Base-by-base conservation (phyloP, 305 asterid genomes). In the Fraxinus platypoda region DNA sequence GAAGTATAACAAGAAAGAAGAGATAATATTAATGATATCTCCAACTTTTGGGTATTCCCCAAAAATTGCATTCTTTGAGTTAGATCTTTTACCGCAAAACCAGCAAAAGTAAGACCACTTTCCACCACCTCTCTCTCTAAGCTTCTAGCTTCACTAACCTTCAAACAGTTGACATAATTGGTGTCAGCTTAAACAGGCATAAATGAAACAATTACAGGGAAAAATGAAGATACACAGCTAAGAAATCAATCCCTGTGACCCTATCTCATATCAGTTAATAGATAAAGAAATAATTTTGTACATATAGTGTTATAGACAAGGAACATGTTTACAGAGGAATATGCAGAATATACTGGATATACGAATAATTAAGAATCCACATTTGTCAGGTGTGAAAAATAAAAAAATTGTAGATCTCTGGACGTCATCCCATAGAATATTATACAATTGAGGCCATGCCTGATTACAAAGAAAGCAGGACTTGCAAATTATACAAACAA, bases 71-170 rank as follows among this genome's bases (percentile, higher is more conserved):
- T 33, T 30, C 19, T 77, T 49, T 8, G 19, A 83, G 80, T 80
- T 46, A 76, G 78, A 80, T 52, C 41, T 38, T 82, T 81, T 95
- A 94, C 99, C 92, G 98, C 98, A 89, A 95, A 95, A 83, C 99
- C 99, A 88, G 97, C 97, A 89, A 95, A 95, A 75, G 90, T 90
- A 82, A 95, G 97, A 75, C 88, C 97, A 84, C 85, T 90, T 89
- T 95, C 99, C 83, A 94, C 97, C 75, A 83, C 81, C 31, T 91
- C 97, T 80, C 99, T 91, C 77, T 95, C 98, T 91, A 95, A 89
- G 90, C 93, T 94, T 86, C 99, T 91, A 17, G 94, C 97, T 90
- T 95, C 97, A 85, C 97, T 94, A 88, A 95, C 99, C 99, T 95
- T 87, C 87, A 88, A 81, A 83, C 75, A 83, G 71, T 70, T 62